Base-by-base conservation (phyloP, 2,329 filamentous ascomycete genomes). In the Ascochyta fabae region DNA sequence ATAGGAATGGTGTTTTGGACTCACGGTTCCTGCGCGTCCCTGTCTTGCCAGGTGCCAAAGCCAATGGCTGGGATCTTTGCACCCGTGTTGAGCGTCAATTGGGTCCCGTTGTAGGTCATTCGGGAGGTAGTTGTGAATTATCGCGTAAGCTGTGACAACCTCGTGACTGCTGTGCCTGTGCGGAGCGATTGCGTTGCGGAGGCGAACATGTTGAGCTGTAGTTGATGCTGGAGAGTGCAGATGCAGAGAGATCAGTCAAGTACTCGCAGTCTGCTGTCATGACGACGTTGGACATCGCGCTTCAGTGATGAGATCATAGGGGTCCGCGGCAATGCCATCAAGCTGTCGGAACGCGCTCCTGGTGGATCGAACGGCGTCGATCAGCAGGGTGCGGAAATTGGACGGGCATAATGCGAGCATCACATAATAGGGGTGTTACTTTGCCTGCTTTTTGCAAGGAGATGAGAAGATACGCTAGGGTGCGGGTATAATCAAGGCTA, bases 31-130 rank as follows among this genome's bases (percentile, higher is more conserved):
- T 71, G 69, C 3, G 68, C 65, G 3, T 70, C 67, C 44, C 64
- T 67, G 33, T 69, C 68, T 48, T 73, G 69, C 68, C 69, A 72
- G 3, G 69, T 72, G 13, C 69, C 69, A 41, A 92, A 82, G 54
- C 89, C 89, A 66, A 93, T 77, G 68, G 86, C 86, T 52, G 89
- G 88, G 57, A 95, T 94, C 76, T 90, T 86, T 74, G 84, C 88
- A 50, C 90, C 90, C 47, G 87, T 88, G 69, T 86, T 84, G 69
- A 86, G 84, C 40, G 79, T 81, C 71, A 79, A 83, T 16, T 72
- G 76, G 44, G 75, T 72, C 27, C 64, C 69, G 67, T 74, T 65
- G 64, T 73, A 58, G 48, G 71, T 64, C 68, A 69, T 71, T 59
- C 47, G 76, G n/a, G 56, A 19, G 6, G 43, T 40, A n/a, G 39